Conservation (phyloP, 192 early-diverging fungal species). For the Globomyces pollinis-pini region DNA sequence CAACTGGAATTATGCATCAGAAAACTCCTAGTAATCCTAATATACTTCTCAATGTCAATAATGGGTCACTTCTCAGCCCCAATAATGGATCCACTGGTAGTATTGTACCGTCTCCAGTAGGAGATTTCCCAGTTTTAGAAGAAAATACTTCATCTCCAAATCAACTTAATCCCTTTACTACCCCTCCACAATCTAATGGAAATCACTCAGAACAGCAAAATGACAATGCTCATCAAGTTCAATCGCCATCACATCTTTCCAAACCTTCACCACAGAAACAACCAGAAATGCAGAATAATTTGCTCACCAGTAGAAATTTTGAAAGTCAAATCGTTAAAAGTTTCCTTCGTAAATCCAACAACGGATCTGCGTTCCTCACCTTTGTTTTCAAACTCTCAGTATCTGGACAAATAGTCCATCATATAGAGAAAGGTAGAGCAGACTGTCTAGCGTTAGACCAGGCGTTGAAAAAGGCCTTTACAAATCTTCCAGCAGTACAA, state of each 20-base stretch:
- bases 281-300: neutral
- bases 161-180: neutral
- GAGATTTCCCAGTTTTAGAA: no score
- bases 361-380: neutral
- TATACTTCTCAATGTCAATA: no score
- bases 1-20: no score
- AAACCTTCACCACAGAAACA: neutral
- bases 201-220: no score
- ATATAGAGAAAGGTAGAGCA: neutral
- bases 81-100: no score
- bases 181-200: neutral
- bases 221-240: no score
- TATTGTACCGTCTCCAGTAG: no score
- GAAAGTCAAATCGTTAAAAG: neutral
- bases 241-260: no score
- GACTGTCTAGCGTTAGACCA: neutral
- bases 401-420: neutral
- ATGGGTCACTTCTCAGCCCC: no score
- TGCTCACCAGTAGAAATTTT: neutral
- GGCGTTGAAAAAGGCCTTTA: neutral
- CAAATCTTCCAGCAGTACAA: neutral
- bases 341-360: neutral
- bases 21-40: no score
- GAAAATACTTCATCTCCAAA: neutral
- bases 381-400: neutral